Evolutionary conservation across 2,329 filamentous ascomycete species (phyloP).

Genomic region (Fusarium hainanense): DNA sequence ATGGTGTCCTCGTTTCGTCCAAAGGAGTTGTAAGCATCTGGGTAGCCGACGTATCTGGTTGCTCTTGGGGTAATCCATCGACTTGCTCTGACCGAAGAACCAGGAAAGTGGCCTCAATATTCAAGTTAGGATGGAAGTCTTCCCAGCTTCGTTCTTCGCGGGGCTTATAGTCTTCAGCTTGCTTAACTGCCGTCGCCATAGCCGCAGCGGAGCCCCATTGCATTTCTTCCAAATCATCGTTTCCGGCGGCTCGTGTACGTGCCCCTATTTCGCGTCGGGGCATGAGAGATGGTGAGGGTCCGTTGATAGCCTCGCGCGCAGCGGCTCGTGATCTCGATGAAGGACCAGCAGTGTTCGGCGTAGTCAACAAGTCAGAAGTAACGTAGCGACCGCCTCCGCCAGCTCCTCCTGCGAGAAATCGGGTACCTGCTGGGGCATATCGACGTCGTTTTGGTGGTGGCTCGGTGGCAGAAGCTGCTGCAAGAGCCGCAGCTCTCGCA

Average conservation of each 20-base stretch:
- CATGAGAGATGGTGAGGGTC: slow-evolving; percentile 55
- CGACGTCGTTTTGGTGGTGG: slow-evolving; percentile 76
- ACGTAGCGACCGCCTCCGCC: slow-evolving; percentile 88
- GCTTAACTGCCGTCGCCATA: slow-evolving; percentile 85
- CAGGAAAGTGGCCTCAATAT: slow-evolving; percentile 84
- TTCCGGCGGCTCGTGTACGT: slow-evolving; percentile 64
- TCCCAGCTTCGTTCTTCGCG: slow-evolving; percentile 97
- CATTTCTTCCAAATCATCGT: slow-evolving; percentile 68
- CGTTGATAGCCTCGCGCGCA: slow-evolving; percentile 58
- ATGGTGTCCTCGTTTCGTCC: slow-evolving; percentile 60
- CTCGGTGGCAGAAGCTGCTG: slow-evolving; percentile 58
- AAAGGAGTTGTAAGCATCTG: slow-evolving; percentile 46
- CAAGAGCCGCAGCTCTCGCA: slow-evolving; percentile 51
- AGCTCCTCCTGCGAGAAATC: slow-evolving; percentile 69
- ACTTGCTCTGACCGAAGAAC: slow-evolving; percentile 86
- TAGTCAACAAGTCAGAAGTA: slow-evolving; percentile 75
- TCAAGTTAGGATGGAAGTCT: slow-evolving; percentile 95
- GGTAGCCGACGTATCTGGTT: slow-evolving; percentile 52
- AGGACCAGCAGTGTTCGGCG: slow-evolving; percentile 55
- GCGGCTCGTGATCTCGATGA: slow-evolving; percentile 63
- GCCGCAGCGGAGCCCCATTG: slow-evolving; percentile 89
- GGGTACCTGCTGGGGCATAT: slow-evolving; percentile 72
- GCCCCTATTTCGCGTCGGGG: slow-evolving; percentile 68
- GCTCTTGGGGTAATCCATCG: slow-evolving; percentile 71
- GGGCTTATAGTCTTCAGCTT: slow-evolving; percentile 96